These are phyloP conservation scores for Mycena chlorophos DNA, from an alignment of 768 basidiomycete genomes.

Conservation along the genomic window DNA sequence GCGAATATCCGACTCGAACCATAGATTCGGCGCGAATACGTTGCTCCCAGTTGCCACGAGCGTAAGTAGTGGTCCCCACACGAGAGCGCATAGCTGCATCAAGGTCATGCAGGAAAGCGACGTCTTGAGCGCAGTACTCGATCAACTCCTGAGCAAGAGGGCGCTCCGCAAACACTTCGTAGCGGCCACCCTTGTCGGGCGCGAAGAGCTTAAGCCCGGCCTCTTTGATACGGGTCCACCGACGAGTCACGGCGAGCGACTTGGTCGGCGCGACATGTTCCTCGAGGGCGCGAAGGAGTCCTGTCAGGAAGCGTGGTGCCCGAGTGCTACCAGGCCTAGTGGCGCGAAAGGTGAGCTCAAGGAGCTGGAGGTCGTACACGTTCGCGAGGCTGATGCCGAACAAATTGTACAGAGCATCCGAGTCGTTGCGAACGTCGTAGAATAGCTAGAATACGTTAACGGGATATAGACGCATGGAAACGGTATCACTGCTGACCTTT, in stretches of 20 bases:
- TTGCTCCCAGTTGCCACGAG: constrained; percentile 9
- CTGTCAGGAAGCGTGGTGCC: constrained; percentile 25
- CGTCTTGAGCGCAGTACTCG: constrained; percentile 34
- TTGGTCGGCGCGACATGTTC: constrained; percentile 26
- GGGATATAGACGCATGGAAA: constrained; percentile 6
- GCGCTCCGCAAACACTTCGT: constrained; percentile 29
- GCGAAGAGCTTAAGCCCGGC: constrained; percentile 31
- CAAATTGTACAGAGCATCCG: constrained; percentile 33
- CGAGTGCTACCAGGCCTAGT: constrained; percentile 16
- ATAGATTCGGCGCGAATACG: constrained; percentile 5
- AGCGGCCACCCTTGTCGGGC: constrained; percentile 30
- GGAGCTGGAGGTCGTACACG: constrained; percentile 34
- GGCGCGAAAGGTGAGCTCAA: constrained; percentile 32
- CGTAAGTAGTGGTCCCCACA: neutral
- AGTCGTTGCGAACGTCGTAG: constrained; percentile 37
- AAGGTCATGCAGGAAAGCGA: constrained; percentile 29
- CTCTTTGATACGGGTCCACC: constrained; percentile 33
- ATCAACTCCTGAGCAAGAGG: constrained; percentile 27
- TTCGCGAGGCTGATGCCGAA: constrained; percentile 31
- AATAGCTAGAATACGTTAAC: constrained; percentile 27
- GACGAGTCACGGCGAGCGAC: constrained; percentile 4
- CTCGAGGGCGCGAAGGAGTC: constrained; percentile 27
- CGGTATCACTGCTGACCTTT: constrained; percentile 23
- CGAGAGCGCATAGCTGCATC: constrained; percentile 12
- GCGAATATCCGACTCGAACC: constrained; percentile 7